phyloP scores from a whole-genome alignment of 495 filamentous ascomycete species.

The Penicillium subrubescens region DNA sequence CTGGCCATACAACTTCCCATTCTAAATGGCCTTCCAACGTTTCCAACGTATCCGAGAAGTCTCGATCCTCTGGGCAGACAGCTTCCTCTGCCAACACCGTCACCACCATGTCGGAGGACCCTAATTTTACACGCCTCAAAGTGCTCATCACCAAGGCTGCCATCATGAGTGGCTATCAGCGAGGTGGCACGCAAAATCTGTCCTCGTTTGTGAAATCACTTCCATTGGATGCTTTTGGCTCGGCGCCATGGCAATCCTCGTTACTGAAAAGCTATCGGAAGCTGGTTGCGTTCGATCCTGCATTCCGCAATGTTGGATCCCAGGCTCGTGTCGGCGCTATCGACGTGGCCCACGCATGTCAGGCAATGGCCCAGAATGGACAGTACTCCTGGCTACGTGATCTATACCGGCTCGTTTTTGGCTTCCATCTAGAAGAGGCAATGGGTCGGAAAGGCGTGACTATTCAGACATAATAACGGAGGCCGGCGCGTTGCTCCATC shows the following conservation, averaged over 20 bases:
- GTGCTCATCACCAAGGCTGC: constrained; percentile 79
- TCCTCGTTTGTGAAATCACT: constrained; percentile 75
- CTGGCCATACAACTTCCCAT: constrained; percentile 27
- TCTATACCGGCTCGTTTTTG: constrained; percentile 81
- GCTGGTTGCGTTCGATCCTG: constrained; percentile 67
- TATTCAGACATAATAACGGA: constrained; percentile 42
- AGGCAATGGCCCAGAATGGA: constrained; percentile 68
- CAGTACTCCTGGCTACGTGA: constrained; percentile 76
- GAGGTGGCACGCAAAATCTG: constrained; percentile 49
- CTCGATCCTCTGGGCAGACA: constrained; percentile 67
- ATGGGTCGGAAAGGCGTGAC: constrained; percentile 53
- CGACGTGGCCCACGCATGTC: constrained; percentile 75
- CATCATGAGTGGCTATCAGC: constrained; percentile 72
- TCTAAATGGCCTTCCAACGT: constrained; percentile 75
- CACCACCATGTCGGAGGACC: constrained; percentile 66
- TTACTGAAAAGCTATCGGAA: constrained; percentile 78
- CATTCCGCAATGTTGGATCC: constrained; percentile 61
- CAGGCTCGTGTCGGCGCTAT: constrained; percentile 60
- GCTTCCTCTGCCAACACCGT: constrained; percentile 73
- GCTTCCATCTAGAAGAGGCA: constrained; percentile 76
- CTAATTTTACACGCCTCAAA: constrained; percentile 72
- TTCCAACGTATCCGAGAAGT: constrained; percentile 69
- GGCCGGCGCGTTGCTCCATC: neutral
- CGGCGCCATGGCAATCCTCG: constrained; percentile 64
- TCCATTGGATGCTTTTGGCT: constrained; percentile 75